These are phyloP conservation scores for Fusarium sp. DNA, from an alignment of 2,329 filamentous ascomycete genomes.

Conservation along the genomic window DNA sequence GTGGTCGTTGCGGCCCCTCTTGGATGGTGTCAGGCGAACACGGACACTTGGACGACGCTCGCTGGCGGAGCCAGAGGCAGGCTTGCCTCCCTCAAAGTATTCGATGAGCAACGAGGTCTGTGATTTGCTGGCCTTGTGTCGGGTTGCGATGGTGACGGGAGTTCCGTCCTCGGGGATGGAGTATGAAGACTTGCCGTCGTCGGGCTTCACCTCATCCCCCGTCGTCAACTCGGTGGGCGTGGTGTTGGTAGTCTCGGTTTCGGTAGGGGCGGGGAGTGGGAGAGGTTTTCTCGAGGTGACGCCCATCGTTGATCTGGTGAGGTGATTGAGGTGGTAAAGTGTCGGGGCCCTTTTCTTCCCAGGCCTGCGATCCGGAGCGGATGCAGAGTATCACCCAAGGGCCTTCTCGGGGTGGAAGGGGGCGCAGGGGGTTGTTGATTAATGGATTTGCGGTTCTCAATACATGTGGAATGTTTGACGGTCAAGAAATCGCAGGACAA, in stretches of 20 bases:
- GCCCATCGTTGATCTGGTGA: conserved; percentile 61
- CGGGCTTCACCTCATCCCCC: conserved; percentile 75
- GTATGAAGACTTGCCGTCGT: conserved; percentile 79
- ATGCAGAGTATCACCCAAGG: conserved; percentile 29
- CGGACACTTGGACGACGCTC: conserved; percentile 84
- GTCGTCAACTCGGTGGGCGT: conserved; percentile 69
- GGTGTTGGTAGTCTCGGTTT: conserved; percentile 71
- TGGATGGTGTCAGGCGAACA: conserved; percentile 83
- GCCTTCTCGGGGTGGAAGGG: conserved; percentile 27
- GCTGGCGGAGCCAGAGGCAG: conserved; percentile 62
- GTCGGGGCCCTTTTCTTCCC: conserved; percentile 37
- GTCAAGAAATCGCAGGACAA: conserved; percentile 32
- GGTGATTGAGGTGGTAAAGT: conserved; percentile 27
- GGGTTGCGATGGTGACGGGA: conserved; percentile 90
- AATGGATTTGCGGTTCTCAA: conserved; percentile 40
- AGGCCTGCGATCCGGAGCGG: conserved; percentile 35
- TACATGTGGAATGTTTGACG: conserved; percentile 43
- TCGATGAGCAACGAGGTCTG: conserved; percentile 95
- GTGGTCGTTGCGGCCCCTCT: conserved; percentile 72
- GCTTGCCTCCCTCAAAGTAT: conserved; percentile 88
- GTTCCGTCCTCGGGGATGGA: conserved; percentile 89
- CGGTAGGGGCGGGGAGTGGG: conserved; percentile 83
- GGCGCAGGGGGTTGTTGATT: conserved; percentile 30
- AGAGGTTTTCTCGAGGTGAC: conserved; percentile 67
- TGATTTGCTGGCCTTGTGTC: conserved; percentile 71